phyloP scores from a whole-genome alignment of 2,329 filamentous ascomycete species.

The Pyricularia grisea region DNA sequence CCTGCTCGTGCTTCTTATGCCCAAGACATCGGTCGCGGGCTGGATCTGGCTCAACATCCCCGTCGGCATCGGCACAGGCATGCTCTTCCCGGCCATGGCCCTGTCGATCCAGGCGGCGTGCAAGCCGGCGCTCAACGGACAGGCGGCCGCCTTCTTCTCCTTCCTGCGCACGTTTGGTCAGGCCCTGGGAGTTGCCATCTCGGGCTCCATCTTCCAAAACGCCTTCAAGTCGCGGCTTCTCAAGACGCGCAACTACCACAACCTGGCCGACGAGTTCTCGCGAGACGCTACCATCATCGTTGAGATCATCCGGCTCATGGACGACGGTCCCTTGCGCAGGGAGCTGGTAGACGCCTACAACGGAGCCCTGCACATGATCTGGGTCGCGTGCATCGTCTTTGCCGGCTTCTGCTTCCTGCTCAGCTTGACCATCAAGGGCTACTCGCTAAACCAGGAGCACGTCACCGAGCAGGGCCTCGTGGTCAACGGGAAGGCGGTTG shows the following conservation, averaged over 20 bases:
- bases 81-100: conserved; percentile 51
- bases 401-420: conserved; percentile 15
- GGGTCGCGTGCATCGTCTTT: conserved; percentile 28
- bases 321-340: conserved; percentile 15
- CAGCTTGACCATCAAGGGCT: conserved; percentile 19
- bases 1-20: conserved; percentile 58
- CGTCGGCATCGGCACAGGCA: conserved; percentile 1
- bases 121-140: conserved; percentile 30
- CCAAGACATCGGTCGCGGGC: conserved; percentile 27
- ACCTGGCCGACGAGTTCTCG: conserved; percentile 32
- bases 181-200: conserved; percentile 55
- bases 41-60: conserved; percentile 1
- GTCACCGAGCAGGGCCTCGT: conserved; percentile 17
- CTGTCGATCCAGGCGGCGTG: conserved; percentile 55
- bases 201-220: conserved; percentile 63
- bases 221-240: conserved; percentile 41
- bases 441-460: conserved; percentile 22
- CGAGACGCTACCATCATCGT: conserved; percentile 44
- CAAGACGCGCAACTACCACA: conserved; percentile 34
- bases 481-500: conserved; percentile 4
- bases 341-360: conserved; percentile 22
- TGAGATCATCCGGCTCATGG: conserved; percentile 45
- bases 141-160: conserved; percentile 56
- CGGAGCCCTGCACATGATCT: conserved; percentile 25
- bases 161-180: conserved; percentile 60